Percentiles rank a stretch among this genome's conserved stretches.
These are phyloP conservation scores for Gymnopus androsaceus DNA, from an alignment of 1,284 basidiomycete species.

Conservation along the genomic window DNA sequence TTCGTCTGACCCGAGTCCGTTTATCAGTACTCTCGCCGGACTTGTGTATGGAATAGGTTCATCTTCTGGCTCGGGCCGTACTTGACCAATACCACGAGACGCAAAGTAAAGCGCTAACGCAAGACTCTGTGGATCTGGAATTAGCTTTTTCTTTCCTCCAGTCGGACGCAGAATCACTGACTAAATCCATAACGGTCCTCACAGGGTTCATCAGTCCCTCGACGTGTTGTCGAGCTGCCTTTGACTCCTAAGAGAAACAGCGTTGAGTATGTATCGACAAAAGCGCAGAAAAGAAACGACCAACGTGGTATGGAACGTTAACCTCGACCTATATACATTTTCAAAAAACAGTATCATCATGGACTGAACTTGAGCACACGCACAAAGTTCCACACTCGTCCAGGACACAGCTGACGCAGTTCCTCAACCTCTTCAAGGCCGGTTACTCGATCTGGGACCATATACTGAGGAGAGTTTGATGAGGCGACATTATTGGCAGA, in stretches of 20 bases:
- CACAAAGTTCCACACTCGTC: conserved; percentile 88
- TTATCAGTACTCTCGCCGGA: conserved; percentile 81
- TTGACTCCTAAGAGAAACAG: conserved; percentile 57
- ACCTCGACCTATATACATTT: conserved; percentile 65
- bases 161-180: conserved; percentile 36
- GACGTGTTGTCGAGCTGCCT: conserved; percentile 54
- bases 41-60: conserved; percentile 62
- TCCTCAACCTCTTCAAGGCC: conserved; percentile 80
- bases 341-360: conserved; percentile 9
- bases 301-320: conserved; percentile 79
- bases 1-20: conserved; percentile 94
- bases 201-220: conserved; percentile 82
- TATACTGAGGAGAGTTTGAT: conserved; percentile 40
- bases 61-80: conserved; percentile 40
- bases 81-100: conserved; percentile 70
- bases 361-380: conserved; percentile 22
- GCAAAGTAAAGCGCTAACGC: conserved; percentile 94
- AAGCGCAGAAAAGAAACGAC: conserved; percentile 22
- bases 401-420: conserved; percentile 69
- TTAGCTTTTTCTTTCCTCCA: background rate
- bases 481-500: background rate
- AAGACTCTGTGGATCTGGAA: conserved; percentile 65
- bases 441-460: conserved; percentile 87
- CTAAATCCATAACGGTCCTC: conserved; percentile 90
- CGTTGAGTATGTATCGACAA: conserved; percentile 10